Percentiles rank a stretch among this genome's conserved stretches.
These are phyloP conservation scores for Cordyceps pruinosa DNA, from an alignment of 2,329 filamentous ascomycete species.

Conservation along the genomic window DNA sequence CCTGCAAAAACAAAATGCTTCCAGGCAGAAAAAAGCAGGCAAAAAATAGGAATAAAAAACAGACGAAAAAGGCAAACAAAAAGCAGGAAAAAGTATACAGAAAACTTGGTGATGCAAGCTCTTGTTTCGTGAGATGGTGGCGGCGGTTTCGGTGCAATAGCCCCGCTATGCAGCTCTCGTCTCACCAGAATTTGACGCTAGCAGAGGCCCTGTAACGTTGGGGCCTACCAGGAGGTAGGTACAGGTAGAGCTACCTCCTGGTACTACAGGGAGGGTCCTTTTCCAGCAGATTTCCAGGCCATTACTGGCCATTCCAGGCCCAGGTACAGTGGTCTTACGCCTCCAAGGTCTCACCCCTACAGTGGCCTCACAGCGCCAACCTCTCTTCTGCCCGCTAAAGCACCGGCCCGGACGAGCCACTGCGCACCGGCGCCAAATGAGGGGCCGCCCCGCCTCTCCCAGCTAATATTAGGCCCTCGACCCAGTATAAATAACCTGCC, in stretches of 20 bases:
- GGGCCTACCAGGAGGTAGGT: too few relatives aligned
- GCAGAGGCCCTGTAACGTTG: not conserved
- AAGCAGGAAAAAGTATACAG: not conserved
- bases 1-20: too few relatives aligned
- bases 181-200: not conserved
- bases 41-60: too few relatives aligned
- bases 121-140: slow-evolving; percentile 8
- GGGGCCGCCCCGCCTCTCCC: not conserved
- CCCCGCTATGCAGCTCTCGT: not conserved
- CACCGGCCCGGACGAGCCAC: not conserved
- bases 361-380: too few relatives aligned
- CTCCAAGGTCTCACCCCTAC: not conserved
- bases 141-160: slow-evolving; percentile 4
- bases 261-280: not conserved
- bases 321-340: not conserved
- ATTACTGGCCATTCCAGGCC: not conserved
- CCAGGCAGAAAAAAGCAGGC: too few relatives aligned
- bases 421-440: not conserved
- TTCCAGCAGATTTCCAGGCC: not conserved
- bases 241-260: too few relatives aligned
- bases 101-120: not conserved
- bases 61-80: too few relatives aligned
- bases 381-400: not conserved
- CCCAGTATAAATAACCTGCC: not conserved
- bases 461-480: slow-evolving; percentile 3